Evolutionary conservation across 108 stramenopile genomes (phyloP).

Genomic region (Heterococcus sp.): DNA sequence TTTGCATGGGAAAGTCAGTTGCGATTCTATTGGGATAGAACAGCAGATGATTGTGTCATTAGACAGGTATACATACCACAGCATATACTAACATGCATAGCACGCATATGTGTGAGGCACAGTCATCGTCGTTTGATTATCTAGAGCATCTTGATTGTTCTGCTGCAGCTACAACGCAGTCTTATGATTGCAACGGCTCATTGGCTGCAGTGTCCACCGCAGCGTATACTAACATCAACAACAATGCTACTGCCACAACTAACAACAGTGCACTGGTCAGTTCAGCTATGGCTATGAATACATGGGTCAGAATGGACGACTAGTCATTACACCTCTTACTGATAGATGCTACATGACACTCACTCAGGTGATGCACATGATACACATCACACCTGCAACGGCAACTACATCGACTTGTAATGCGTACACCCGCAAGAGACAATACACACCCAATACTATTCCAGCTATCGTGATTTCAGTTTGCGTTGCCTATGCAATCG

Average conservation of each 20-base stretch:
- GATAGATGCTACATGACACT: constrained; percentile 68
- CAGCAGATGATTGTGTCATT: constrained; percentile 63
- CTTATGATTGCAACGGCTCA: no score
- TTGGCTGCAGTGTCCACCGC: background rate
- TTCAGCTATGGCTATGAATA: constrained; percentile 67
- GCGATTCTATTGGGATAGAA: constrained; percentile 69
- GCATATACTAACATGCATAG: no score
- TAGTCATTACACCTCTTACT: constrained; percentile 69
- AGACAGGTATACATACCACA: no score
- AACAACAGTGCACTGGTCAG: constrained; percentile 50
- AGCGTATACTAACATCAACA: background rate
- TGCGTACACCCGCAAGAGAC: no score
- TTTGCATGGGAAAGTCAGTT: constrained; percentile 73
- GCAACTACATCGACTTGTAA: no score
- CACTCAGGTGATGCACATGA: constrained; percentile 65
- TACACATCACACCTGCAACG: no score
- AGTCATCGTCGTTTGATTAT: no score
- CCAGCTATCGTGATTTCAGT: background rate
- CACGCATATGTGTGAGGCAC: no score
- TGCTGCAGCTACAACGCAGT: no score
- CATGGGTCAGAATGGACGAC: constrained; percentile 64
- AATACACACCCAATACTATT: no score
- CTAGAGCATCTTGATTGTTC: no score
- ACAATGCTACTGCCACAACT: constrained; percentile 67
- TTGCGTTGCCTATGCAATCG: background rate